phyloP scores from a whole-genome alignment of 805 yeast genomes.

The Candida sanyiensis region DNA sequence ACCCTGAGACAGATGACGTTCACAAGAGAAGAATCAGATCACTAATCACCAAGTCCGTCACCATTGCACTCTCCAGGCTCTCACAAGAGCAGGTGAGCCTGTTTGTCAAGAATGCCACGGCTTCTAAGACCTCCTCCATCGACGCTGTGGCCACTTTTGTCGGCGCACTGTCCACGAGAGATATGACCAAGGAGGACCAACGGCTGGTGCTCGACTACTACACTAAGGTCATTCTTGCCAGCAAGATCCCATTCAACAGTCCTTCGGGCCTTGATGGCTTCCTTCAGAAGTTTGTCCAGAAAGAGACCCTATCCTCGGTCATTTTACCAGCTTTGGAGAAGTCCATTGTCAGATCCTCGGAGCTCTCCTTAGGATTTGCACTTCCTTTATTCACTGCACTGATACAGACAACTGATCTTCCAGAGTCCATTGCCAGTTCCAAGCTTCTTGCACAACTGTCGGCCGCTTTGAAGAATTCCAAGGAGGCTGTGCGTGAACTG shows the following conservation, averaged over 20 bases:
- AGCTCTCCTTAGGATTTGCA: constrained; percentile 53
- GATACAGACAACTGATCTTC: constrained; percentile 35
- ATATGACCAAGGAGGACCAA: constrained; percentile 20
- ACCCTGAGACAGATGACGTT: constrained; percentile 26
- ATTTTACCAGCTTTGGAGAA: constrained; percentile 65
- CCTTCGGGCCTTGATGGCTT: constrained; percentile 39
- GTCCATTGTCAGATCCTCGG: constrained; percentile 74
- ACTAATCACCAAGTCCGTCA: constrained; percentile 29
- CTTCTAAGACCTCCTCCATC: constrained; percentile 29
- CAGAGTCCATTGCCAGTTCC: constrained; percentile 34
- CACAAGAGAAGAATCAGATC: constrained; percentile 37
- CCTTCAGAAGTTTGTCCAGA: constrained; percentile 37
- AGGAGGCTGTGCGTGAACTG: constrained; percentile 49
- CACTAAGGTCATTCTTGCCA: constrained; percentile 38
- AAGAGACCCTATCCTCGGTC: constrained; percentile 31
- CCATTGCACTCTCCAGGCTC: constrained; percentile 22
- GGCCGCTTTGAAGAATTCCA: constrained; percentile 61
- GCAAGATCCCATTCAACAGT: constrained; percentile 37
- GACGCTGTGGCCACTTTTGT: constrained; percentile 32
- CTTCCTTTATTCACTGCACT: constrained; percentile 40
- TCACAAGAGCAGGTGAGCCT: constrained; percentile 16
- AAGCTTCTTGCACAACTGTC: constrained; percentile 48
- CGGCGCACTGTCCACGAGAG: constrained; percentile 30
- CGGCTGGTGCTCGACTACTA: constrained; percentile 24
- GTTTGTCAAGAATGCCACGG: constrained; percentile 12